Base-by-base conservation (phyloP, 176 grass and related monocot species). In the Thalia dealbata region DNA sequence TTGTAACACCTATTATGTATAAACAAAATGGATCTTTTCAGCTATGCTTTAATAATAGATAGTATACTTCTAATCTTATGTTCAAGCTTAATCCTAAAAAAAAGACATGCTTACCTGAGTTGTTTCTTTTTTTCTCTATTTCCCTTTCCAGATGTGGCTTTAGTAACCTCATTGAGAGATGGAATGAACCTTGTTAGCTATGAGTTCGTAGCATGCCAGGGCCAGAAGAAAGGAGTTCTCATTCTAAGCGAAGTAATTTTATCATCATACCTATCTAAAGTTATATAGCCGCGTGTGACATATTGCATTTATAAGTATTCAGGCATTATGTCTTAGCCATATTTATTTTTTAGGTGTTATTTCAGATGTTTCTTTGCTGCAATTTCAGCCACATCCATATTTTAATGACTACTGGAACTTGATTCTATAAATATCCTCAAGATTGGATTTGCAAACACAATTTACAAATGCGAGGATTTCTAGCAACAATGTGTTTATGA, bases 141-240 rank as follows among this genome's bases (percentile, higher is more conserved):
- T 62, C 73, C 52, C 69, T 68, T 24, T 74, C 70, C 85, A 97
- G 95, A 97, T 91, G 95, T 97, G 74, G 81, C 95, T 78, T 87
- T 97, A 77, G 95, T 97, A 84, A 97, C 95, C 74, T 97, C 95
- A 50, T 77, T 97, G 76, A 85, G 95, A 82, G 95, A 97, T 78
- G 95, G 95, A 14, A 97, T 97, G 95, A 97, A 97, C 78, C 95
- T 97, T 84, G 95, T 97, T 67, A 97, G 95, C 90, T 97, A 97
- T 71, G 95, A 97, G 72, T 97, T 91, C 67, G 95, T 97, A 79
- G 90, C 95, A 64, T 97, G 95, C 84, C 95, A 97, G 68, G 95
- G 90, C 60, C 83, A 78, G 62, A 97, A 93, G 83, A 97, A 93
- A 83, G 95, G 95, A 75, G 95, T 86, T 84, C 79, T 97, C 24